These are phyloP conservation scores for Gossypium gossypioides DNA, from an alignment of 441 rosid genomes.

Conservation along the genomic window DNA sequence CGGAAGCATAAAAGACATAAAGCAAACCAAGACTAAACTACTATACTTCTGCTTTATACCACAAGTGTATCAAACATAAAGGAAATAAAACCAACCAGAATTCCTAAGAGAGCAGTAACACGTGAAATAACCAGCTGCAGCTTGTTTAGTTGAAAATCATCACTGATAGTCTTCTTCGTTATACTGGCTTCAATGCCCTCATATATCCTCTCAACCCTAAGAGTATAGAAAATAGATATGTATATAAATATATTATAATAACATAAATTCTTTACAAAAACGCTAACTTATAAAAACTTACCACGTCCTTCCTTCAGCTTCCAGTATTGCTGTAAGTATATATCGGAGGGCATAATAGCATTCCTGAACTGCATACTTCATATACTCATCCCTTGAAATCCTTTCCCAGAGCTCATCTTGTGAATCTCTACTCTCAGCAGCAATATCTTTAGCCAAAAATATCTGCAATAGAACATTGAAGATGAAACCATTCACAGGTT, in stretches of 20 bases:
- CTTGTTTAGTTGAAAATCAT: constrained; percentile 62
- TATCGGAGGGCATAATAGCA: constrained; percentile 52
- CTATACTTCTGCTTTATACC: neutral
- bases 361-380: constrained; percentile 96
- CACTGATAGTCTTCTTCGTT: constrained; percentile 36
- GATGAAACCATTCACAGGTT: constrained; percentile 1
- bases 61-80: neutral
- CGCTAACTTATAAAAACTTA: constrained; percentile 24
- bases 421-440: constrained; percentile 52
- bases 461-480: constrained; percentile 33
- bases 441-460: constrained; percentile 85
- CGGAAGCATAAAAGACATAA: neutral
- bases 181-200: constrained; percentile 55
- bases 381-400: constrained; percentile 74
- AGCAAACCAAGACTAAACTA: neutral
- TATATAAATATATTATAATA: constrained; percentile 12
- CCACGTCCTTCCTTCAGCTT: constrained; percentile 91
- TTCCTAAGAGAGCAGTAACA: constrained; percentile 73
- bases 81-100: constrained; percentile 50
- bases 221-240: constrained; percentile 19
- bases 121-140: constrained; percentile 71
- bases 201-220: constrained; percentile 85
- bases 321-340: constrained; percentile 67
- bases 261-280: neutral
- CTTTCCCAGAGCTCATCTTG: constrained; percentile 87